Evolutionary conservation across 352 stramenopile genomes (phyloP).

Genomic region (Stephanocyclus meneghinianus): DNA sequence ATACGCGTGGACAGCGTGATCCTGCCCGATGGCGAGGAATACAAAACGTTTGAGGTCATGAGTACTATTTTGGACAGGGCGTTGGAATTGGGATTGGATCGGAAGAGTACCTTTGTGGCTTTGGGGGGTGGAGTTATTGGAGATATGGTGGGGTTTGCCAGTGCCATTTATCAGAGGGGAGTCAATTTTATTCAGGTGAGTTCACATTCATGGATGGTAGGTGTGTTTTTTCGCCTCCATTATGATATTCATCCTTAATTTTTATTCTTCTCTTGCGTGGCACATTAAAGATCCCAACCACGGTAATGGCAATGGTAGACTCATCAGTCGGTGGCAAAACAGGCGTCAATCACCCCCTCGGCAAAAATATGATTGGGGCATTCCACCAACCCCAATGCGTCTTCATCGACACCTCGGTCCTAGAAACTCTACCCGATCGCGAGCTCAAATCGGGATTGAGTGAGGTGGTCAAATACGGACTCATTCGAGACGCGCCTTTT

Average conservation of each 20-base stretch:
- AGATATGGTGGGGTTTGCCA: constrained; percentile 97
- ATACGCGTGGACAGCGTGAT: constrained; percentile 65
- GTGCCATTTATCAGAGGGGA: constrained; percentile 94
- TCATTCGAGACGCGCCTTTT: constrained; percentile 92
- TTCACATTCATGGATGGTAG: not conserved
- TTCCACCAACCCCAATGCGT: constrained; percentile 98
- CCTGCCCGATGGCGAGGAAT: constrained; percentile 83
- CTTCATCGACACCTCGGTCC: constrained; percentile 91
- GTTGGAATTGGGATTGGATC: constrained; percentile 82
- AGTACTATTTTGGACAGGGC: constrained; percentile 86
- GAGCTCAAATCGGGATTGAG: constrained; percentile 92
- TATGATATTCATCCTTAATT: not conserved
- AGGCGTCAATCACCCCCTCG: constrained; percentile 85
- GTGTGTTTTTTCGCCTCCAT: not conserved
- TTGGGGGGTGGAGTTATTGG: constrained; percentile 97
- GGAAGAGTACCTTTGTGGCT: constrained; percentile 85
- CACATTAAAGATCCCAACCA: constrained; percentile 90
- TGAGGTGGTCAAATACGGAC: constrained; percentile 97
- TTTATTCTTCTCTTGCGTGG: constrained; percentile 79
- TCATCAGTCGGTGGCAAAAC: constrained; percentile 97
- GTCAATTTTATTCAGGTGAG: constrained; percentile 86
- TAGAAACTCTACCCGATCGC: constrained; percentile 93
- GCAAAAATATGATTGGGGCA: constrained; percentile 95
- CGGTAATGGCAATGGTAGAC: constrained; percentile 98
- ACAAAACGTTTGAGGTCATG: constrained; percentile 88